Evolutionary conservation across 2,329 filamentous ascomycete genomes (phyloP).

Genomic region (Trichophyton simii): DNA sequence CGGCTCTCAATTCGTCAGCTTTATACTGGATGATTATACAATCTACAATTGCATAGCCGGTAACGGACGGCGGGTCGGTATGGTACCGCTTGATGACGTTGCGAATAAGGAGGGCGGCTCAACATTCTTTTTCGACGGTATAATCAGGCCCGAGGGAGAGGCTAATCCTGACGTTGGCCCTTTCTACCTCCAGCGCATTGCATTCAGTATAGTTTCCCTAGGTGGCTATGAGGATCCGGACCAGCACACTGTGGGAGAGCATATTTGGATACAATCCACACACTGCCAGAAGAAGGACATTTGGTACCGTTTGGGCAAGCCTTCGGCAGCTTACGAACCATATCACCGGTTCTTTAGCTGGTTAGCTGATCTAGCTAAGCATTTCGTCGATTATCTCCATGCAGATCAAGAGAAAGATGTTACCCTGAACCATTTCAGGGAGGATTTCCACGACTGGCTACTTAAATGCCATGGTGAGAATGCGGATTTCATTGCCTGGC

Average conservation of each 20-base stretch:
- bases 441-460: conserved; percentile 48
- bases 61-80: conserved; percentile 32
- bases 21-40: conserved; percentile 46
- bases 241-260: conserved; percentile 35
- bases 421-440: conserved; percentile 44
- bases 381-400: conserved; percentile 54
- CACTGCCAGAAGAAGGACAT: conserved; percentile 28
- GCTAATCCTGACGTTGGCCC: conserved; percentile 23
- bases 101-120: conserved; percentile 27
- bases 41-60: conserved; percentile 39
- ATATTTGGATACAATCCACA: conserved; percentile 53
- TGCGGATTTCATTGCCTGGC: conserved; percentile 44
- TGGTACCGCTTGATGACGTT: conserved; percentile 45
- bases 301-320: conserved; percentile 51
- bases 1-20: conserved; percentile 27
- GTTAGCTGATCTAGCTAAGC: conserved; percentile 58
- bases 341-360: conserved; percentile 56
- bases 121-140: conserved; percentile 48
- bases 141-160: conserved; percentile 30
- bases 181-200: conserved; percentile 43
- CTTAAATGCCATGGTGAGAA: conserved; percentile 32
- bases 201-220: conserved; percentile 49
- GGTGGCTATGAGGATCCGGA: conserved; percentile 49
- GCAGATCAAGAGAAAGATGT: conserved; percentile 25
- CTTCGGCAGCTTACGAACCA: conserved; percentile 48